These are phyloP conservation scores for Panicum miliaceum DNA, from an alignment of 176 grass and related monocot genomes.

Conservation along the genomic window DNA sequence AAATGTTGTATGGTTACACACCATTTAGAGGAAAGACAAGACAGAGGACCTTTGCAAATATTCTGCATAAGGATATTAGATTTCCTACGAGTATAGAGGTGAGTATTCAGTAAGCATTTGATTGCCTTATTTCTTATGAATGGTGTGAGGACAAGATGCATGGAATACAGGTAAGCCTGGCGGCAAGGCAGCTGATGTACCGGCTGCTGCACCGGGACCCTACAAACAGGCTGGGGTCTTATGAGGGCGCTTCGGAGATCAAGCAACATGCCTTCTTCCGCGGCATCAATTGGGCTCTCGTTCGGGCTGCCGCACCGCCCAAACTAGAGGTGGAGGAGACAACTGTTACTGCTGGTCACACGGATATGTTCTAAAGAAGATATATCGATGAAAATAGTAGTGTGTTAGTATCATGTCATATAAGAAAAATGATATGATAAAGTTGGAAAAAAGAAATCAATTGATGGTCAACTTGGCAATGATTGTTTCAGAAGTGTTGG, in stretches of 20 bases:
- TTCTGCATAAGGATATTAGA: slow-evolving; percentile 91
- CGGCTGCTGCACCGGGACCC: slow-evolving; percentile 79
- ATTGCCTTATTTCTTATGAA: background rate
- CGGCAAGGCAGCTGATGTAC: slow-evolving; percentile 75
- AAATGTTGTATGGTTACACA: slow-evolving; percentile 96
- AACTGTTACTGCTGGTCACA: slow-evolving; percentile 3
- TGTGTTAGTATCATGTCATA: too few relatives aligned
- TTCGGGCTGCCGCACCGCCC: slow-evolving; percentile 39
- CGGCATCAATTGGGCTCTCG: slow-evolving; percentile 88
- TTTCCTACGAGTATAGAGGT: slow-evolving; percentile 77
- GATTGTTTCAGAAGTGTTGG: too few relatives aligned
- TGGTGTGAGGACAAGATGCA: background rate
- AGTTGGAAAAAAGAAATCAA: too few relatives aligned
- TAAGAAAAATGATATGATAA: too few relatives aligned
- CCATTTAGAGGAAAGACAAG: slow-evolving; percentile 95
- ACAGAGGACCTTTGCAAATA: slow-evolving; percentile 91
- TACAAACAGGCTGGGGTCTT: slow-evolving; percentile 73
- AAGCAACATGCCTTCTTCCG: slow-evolving; percentile 83
- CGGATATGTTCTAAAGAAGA: slow-evolving; percentile 56
- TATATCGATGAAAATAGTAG: background rate
- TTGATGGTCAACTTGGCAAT: too few relatives aligned
- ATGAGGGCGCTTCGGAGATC: slow-evolving; percentile 73
- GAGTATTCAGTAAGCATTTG: background rate
- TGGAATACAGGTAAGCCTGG: slow-evolving; percentile 68
- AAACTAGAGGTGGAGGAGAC: background rate